Evolutionary conservation across 2,329 filamentous ascomycete species (phyloP), one percentile per base, ranked within the genome.

Genomic region (Diplodia seriata): DNA sequence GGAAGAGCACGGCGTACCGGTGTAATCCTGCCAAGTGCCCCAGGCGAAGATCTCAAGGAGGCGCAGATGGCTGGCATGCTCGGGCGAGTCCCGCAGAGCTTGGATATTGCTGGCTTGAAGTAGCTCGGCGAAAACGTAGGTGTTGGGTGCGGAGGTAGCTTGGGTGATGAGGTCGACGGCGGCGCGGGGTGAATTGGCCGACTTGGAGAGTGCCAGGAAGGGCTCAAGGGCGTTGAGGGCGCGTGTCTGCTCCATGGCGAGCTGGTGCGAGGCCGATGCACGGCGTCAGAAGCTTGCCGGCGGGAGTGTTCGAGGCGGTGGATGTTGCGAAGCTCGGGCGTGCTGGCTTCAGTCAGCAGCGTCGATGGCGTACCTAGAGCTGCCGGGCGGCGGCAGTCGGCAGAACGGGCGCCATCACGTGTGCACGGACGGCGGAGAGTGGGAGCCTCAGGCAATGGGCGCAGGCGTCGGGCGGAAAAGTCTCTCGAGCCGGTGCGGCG

Each of bases 41-140:
- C 95, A 93, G 69, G 93, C 92, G 81, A 99, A 99, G 74, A 96
- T 90, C 79, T 94, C 86, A 54, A 99, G 89, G 15, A 97, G 85
- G 1, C 83, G 87, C 62, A 95, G 84, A 79, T 92, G 82, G 50
- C 79, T 73, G 7, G 84, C 81, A 74, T 90, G 87, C 59, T 96
- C 90, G 43, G 85, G 76, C n/a, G 87, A 83, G 49, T 80, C 81
- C 31, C 83, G 79, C 54, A 98, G 88, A 14, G 87, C 85, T 79
- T 95, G 91, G 72, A 98, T 89, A 73, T 92, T 89, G 0, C 91
- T 88, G 1, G 89, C 89, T 73, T 91, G 86, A 47, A 99, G 89
- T n/a, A 99, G 89, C 81, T 98, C 94, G 72, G 91, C 88, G 82
- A 99, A 99, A 81, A 98, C 86, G 79, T 90, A 99, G 71, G 94